Percentiles rank a stretch among this genome's conserved stretches.
These are phyloP conservation scores for Curvularia hawaiiensis DNA, from an alignment of 2,329 filamentous ascomycete genomes.

Conservation along the genomic window DNA sequence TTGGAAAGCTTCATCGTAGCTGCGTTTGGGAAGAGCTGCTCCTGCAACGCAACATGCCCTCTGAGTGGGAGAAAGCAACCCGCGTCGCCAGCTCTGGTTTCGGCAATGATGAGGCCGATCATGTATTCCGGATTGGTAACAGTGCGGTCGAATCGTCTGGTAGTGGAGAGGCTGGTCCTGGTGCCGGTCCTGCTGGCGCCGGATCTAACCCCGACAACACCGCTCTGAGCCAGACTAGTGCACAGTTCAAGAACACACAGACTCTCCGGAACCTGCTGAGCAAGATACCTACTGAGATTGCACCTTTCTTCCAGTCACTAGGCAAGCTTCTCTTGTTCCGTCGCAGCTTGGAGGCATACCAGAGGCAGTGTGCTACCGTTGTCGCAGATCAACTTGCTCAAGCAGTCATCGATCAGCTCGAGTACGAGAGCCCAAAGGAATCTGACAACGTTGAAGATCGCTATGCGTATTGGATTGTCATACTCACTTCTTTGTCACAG, in stretches of 20 bases:
- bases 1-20: constrained; percentile 78
- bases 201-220: constrained; percentile 11
- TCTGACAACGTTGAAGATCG: constrained; percentile 63
- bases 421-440: constrained; percentile 53
- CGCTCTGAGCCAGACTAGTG: constrained; percentile 37
- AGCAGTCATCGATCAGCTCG: constrained; percentile 71
- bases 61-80: constrained; percentile 63
- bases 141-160: constrained; percentile 27
- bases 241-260: constrained; percentile 74
- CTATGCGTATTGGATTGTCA: constrained; percentile 81
- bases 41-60: constrained; percentile 74
- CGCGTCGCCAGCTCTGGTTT: constrained; percentile 49
- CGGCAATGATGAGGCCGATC: constrained; percentile 48
- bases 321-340: constrained; percentile 81
- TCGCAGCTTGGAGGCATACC: constrained; percentile 69
- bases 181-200: constrained; percentile 14
- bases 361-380: constrained; percentile 64
- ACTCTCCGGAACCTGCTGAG: constrained; percentile 77
- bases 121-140: constrained; percentile 44
- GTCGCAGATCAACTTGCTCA: constrained; percentile 74
- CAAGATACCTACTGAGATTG: constrained; percentile 78
- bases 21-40: constrained; percentile 85
- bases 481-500: constrained; percentile 77
- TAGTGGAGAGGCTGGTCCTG: constrained; percentile 17
- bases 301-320: constrained; percentile 82